Conservation (phyloP, 208 protist species). For the Trypanosoma mega region DNA sequence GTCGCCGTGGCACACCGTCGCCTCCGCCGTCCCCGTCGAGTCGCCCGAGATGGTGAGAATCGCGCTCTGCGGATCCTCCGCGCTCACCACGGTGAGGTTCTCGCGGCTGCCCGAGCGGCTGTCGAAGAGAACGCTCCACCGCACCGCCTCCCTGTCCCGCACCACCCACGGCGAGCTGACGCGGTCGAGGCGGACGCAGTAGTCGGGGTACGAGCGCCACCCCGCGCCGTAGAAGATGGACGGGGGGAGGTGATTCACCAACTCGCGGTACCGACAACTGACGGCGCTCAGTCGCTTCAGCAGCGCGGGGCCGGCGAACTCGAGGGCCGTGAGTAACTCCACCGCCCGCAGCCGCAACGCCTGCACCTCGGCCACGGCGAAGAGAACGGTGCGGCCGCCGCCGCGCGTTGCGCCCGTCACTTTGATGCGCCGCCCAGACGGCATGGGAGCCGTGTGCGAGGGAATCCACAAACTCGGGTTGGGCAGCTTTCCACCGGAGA, state of each 20-base stretch:
- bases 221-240: conserved; percentile 50
- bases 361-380: conserved; percentile 50
- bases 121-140: conserved; percentile 60
- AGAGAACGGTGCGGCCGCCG: conserved; percentile 31
- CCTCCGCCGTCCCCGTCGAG: conserved; percentile 37
- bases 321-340: conserved; percentile 65
- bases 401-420: conserved; percentile 13
- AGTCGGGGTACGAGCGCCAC: conserved; percentile 67
- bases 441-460: conserved; percentile 5
- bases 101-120: conserved; percentile 47
- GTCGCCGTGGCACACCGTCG: conserved; percentile 68
- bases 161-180: conserved; percentile 66
- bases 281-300: conserved; percentile 73
- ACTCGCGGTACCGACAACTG: conserved; percentile 51
- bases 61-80: conserved; percentile 22
- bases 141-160: conserved; percentile 44
- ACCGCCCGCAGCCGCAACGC: conserved; percentile 52
- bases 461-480: conserved; percentile 16
- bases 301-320: conserved; percentile 58
- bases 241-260: conserved; percentile 71
- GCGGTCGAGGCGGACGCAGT: conserved; percentile 50
- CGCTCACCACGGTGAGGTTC: conserved; percentile 51
- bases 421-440: conserved; percentile 12
- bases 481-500: too few species aligned
- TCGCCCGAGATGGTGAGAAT: conserved; percentile 55